phyloP scores from a whole-genome alignment of 805 yeast genomes.

The Starmerella floricola region DNA sequence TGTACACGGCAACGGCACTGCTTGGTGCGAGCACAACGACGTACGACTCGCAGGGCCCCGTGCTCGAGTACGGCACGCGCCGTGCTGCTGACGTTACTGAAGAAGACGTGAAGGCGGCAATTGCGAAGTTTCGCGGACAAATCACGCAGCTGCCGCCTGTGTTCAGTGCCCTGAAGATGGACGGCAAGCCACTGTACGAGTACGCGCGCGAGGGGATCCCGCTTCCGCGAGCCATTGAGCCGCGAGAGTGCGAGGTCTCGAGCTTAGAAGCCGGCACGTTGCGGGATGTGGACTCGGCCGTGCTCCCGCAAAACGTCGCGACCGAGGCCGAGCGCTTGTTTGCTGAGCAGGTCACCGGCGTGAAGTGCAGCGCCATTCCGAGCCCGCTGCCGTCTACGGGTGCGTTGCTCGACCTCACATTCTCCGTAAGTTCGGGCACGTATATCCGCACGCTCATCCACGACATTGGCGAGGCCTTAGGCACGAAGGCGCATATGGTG shows the following conservation, averaged over 20 bases:
- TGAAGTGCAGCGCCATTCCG: background rate
- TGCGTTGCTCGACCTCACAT: constrained; percentile 50
- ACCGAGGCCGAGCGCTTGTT: constrained; percentile 30
- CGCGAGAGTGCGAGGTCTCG: constrained; percentile 58
- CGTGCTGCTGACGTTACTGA: constrained; percentile 39
- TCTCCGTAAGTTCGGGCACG: constrained; percentile 87
- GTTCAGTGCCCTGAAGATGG: constrained; percentile 84
- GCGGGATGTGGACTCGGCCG: constrained; percentile 26
- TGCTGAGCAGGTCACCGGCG: constrained; percentile 22
- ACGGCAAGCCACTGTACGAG: constrained; percentile 87
- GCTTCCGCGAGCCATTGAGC: constrained; percentile 69
- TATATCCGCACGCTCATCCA: constrained; percentile 82
- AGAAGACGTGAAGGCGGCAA: constrained; percentile 39
- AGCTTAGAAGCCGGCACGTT: constrained; percentile 39
- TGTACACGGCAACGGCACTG: constrained; percentile 72
- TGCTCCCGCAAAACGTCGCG: constrained; percentile 26
- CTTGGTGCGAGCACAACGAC: constrained; percentile 88
- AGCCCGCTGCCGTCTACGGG: constrained; percentile 11
- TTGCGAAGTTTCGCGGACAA: constrained; percentile 59
- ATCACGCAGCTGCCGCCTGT: constrained; percentile 88
- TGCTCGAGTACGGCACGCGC: constrained; percentile 45
- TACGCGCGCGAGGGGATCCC: constrained; percentile 84
- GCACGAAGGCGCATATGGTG: constrained; percentile 80
- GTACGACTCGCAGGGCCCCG: constrained; percentile 83
- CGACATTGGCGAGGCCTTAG: constrained; percentile 74